Conservation (phyloP, 2,329 filamentous ascomycete species). For the Penicillium sp. region DNA sequence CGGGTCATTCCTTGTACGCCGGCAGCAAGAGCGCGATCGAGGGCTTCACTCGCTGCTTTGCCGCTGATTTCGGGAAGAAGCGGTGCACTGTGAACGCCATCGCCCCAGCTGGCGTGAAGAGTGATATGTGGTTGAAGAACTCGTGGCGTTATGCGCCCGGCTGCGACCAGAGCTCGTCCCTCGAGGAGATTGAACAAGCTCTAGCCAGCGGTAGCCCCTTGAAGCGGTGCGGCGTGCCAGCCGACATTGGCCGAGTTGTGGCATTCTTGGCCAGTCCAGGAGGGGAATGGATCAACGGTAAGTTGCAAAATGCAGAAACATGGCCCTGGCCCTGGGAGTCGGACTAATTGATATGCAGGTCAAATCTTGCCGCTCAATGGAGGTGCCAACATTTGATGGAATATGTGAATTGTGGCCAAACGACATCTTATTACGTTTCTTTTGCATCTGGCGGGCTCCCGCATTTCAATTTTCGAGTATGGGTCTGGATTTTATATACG, state of each 20-base stretch:
- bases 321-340: not conserved
- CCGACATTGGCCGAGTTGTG: slow-evolving; percentile 61
- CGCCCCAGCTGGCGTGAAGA: slow-evolving; percentile 28
- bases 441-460: not conserved
- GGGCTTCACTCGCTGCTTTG: slow-evolving; percentile 73
- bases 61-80: slow-evolving; percentile 67
- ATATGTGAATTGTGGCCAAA: not conserved
- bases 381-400: slow-evolving; percentile 24
- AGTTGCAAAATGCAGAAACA: slow-evolving; percentile 22
- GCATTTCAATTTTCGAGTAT: not conserved
- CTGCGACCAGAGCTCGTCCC: slow-evolving; percentile 36
- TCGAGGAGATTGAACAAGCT: slow-evolving; percentile 57
- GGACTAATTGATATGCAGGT: slow-evolving; percentile 10
- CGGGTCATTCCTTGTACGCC: slow-evolving; percentile 72
- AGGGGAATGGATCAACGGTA: slow-evolving; percentile 67
- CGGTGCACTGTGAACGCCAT: slow-evolving; percentile 29
- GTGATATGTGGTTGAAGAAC: slow-evolving; percentile 73
- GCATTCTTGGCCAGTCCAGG: slow-evolving; percentile 58
- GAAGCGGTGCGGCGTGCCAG: slow-evolving; percentile 58
- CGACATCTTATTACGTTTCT: not conserved
- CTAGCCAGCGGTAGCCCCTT: slow-evolving; percentile 61
- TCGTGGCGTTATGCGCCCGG: slow-evolving; percentile 66
- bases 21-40: slow-evolving; percentile 75
- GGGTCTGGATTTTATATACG: too few relatives aligned
- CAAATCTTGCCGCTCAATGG: slow-evolving; percentile 27